Evolutionary conservation across 768 basidiomycete species (phyloP), one percentile per base, ranked within the genome.

Genomic region (Suillus plorans): DNA sequence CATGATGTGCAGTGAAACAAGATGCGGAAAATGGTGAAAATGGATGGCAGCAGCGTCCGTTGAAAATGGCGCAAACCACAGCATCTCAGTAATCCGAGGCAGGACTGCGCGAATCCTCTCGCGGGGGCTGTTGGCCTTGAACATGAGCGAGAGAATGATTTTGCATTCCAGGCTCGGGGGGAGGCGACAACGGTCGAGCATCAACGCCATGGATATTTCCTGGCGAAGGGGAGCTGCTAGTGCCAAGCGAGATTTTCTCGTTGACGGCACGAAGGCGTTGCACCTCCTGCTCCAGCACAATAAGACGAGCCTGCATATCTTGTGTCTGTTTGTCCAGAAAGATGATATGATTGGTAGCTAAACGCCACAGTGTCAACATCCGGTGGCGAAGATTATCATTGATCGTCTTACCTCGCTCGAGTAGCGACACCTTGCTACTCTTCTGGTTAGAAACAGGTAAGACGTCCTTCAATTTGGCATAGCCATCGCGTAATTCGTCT

Each of bases 401-500:
- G 52, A 70, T 45, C 61, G 60, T 22, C 84, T 65, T 71, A 94
- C 93, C 92, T 85, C 94, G 84, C 78, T 95, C 94, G 63, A 96
- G 81, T 64, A 95, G 79, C 31, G 91, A 92, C 20, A 94, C 91
- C 74, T 96, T 96, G 80, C 91, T 94, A 75, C 90, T 89, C 80
- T 95, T 93, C 82, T 94, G 92, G 77, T 93, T 94, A 14, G 90
- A 91, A 61, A 89, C 84, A 3, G 94, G 94, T 8, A 96, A 81
- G 31, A 91, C 90, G 67, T 94, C 92, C 78, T 93, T 94, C 76
- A 96, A 81, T 72, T 90, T 89, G 42, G 90, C 89, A 77, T 95
- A 96, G 34, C 92, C 94, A 72, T 96, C 94, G 66, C 94, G 85
- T 66, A 95, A 83, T 77, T 95, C 94, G 76, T 95, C 93, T 68